These are phyloP conservation scores for Thraustochytrium striatum DNA, from an alignment of 352 stramenopile species.

Conservation along the genomic window DNA sequence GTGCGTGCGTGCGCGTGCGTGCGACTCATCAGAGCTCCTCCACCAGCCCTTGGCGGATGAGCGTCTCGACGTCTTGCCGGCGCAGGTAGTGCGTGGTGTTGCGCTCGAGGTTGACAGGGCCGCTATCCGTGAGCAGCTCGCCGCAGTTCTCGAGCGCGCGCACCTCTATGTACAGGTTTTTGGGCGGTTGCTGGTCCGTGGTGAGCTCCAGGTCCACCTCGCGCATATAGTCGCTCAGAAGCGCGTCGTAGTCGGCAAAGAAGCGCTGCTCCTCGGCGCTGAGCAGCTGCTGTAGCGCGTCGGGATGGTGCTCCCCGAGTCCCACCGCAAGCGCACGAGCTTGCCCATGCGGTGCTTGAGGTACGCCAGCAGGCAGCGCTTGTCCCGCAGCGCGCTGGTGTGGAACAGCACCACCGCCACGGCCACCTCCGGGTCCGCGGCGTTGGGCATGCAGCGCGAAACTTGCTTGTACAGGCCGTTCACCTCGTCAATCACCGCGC, in stretches of 20 bases:
- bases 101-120: conserved; percentile 70
- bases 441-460: conserved; percentile 1
- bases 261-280: conserved; percentile 73
- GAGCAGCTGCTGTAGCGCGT: conserved; percentile 65
- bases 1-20: no score
- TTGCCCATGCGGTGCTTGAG: conserved; percentile 67
- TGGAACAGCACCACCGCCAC: conserved; percentile 68
- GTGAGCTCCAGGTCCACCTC: conserved; percentile 76
- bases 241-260: conserved; percentile 77
- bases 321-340: conserved; percentile 76
- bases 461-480: conserved; percentile 39
- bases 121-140: conserved; percentile 80
- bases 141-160: conserved; percentile 76
- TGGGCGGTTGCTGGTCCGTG: conserved; percentile 69
- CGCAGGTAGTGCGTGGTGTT: conserved; percentile 78
- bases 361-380: conserved; percentile 75
- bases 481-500: conserved; percentile 43
- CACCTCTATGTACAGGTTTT: conserved; percentile 80
- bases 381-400: conserved; percentile 77
- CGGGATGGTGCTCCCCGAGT: conserved; percentile 75
- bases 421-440: background rate
- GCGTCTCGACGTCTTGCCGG: conserved; percentile 68
- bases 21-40: conserved; percentile 65
- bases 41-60: conserved; percentile 71
- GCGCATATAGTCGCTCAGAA: conserved; percentile 78